phyloP scores from a whole-genome alignment of 1,284 basidiomycete species.

The Puccinia triticina region DNA sequence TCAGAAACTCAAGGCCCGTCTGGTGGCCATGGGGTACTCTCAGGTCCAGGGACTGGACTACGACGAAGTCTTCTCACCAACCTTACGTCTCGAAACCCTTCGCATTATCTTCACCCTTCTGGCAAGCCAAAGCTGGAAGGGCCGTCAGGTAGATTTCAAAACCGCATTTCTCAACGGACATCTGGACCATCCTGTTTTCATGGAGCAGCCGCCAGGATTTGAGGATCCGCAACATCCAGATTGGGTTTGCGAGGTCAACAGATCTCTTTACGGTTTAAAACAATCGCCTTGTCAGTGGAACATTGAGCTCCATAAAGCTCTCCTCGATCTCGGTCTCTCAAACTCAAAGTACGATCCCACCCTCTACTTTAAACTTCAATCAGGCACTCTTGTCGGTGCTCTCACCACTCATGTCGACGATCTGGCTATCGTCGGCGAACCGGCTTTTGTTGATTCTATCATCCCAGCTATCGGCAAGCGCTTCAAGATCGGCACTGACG shows the following conservation, averaged over 20 bases:
- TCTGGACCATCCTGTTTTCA: background rate
- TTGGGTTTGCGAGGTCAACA: background rate
- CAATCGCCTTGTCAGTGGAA: background rate
- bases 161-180: background rate
- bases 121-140: no score
- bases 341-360: background rate
- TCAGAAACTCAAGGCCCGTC: no score
- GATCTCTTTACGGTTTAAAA: background rate
- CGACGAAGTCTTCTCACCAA: no score
- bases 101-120: background rate
- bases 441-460: no score
- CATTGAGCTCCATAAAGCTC: background rate
- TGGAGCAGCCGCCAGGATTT: background rate
- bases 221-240: background rate
- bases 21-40: background rate
- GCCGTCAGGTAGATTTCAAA: no score
- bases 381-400: background rate
- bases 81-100: no score
- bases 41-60: no score
- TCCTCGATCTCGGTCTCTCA: background rate
- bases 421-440: no score
- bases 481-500: no score
- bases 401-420: no score
- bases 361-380: conserved; percentile 7
- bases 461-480: no score